Conservation (phyloP, 2,329 filamentous ascomycete species). For the Diaporthe sp. region DNA sequence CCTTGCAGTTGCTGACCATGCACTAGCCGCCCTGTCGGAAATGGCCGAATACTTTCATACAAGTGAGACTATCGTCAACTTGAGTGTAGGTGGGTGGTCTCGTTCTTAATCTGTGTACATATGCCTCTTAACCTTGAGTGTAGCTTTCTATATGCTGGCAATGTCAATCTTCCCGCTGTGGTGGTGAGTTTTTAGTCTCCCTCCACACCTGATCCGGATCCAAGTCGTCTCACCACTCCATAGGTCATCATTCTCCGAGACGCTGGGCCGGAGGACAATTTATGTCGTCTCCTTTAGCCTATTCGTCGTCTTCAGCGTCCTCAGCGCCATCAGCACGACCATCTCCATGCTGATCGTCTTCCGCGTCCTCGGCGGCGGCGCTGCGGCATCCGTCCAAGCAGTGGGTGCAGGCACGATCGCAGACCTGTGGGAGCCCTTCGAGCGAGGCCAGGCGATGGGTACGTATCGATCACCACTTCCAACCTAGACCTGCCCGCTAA, state of each 20-base stretch:
- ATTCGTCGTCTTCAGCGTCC: conserved; percentile 78
- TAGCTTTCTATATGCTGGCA: conserved; percentile 84
- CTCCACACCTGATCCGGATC: background rate
- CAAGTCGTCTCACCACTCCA: background rate
- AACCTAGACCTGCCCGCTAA: background rate
- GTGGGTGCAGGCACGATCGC: conserved; percentile 88
- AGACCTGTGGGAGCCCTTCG: conserved; percentile 81
- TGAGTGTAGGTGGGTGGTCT: conserved; percentile 68
- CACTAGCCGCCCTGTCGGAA: conserved; percentile 74
- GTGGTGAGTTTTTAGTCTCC: conserved; percentile 64
- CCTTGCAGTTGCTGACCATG: conserved; percentile 2
- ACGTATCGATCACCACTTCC: conserved; percentile 40
- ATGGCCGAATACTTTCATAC: conserved; percentile 74
- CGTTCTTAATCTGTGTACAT: too few species aligned
- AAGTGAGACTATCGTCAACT: conserved; percentile 76
- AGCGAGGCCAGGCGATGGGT: conserved; percentile 85
- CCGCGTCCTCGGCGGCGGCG: conserved; percentile 80
- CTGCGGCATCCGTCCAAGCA: conserved; percentile 84
- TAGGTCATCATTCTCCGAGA: conserved; percentile 80
- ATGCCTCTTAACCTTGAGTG: conserved; percentile 66
- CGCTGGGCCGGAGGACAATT: conserved; percentile 79
- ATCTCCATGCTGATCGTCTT: conserved; percentile 85
- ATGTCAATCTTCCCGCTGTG: conserved; percentile 90
- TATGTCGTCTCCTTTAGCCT: conserved; percentile 82
- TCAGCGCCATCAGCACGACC: conserved; percentile 77